Conservation (phyloP, 257 asterid species). For the Ilex aquifolium region DNA sequence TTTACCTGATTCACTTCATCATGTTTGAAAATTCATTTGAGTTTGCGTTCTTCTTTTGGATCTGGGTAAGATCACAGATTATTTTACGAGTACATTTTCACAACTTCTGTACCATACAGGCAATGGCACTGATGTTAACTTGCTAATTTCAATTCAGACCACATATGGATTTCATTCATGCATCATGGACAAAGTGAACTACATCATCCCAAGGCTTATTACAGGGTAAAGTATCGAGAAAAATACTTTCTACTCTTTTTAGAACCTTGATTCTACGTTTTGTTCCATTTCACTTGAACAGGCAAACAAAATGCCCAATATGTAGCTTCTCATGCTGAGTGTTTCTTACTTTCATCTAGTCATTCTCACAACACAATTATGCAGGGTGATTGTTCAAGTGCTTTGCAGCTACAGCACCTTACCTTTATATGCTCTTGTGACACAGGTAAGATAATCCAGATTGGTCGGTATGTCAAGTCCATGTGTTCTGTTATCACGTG, state of each 20-base stretch:
- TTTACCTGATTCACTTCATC: constrained; percentile 88
- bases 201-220: constrained; percentile 61
- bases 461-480: background rate
- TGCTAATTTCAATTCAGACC: constrained; percentile 18
- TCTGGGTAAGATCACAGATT: constrained; percentile 42
- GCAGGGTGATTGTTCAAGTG: constrained; percentile 46
- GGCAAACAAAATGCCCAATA: background rate
- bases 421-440: constrained; percentile 51
- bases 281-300: background rate
- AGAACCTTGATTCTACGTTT: background rate
- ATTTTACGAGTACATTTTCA: background rate
- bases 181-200: constrained; percentile 71
- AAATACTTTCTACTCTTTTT: background rate
- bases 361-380: background rate
- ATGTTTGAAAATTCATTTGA: constrained; percentile 86
- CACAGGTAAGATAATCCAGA: constrained; percentile 37
- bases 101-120: background rate
- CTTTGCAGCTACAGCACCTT: constrained; percentile 59
- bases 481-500: too few relatives aligned
- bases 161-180: constrained; percentile 83
- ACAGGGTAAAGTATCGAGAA: constrained; percentile 42
- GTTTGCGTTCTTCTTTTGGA: constrained; percentile 86
- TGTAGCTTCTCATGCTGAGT: background rate
- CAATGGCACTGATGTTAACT: too few relatives aligned
- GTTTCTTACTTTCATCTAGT: background rate